Conservation (phyloP, 2,329 filamentous ascomycete species). For the Pseudogymnoascus sp. region DNA sequence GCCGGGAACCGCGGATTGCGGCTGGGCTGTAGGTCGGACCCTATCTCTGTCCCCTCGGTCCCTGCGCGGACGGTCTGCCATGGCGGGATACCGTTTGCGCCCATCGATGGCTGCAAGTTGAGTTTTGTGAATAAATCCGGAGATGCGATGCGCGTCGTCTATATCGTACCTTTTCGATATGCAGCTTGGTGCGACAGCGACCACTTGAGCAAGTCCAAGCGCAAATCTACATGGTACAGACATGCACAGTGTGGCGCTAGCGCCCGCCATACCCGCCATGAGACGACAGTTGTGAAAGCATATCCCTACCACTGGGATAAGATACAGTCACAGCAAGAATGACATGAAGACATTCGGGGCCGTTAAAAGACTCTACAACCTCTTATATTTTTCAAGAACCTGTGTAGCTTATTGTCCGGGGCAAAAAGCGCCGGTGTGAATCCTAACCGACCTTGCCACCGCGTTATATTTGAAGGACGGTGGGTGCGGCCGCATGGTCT, state of each 20-base stretch:
- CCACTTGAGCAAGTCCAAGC: neutral
- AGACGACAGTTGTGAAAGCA: neutral
- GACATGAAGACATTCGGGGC: neutral
- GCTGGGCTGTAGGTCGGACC: neutral
- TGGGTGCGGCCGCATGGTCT: neutral
- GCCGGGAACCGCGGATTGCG: neutral
- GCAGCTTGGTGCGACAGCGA: neutral
- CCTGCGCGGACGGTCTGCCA: conserved; percentile 1
- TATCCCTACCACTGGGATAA: neutral
- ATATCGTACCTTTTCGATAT: neutral
- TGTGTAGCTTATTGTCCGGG: neutral
- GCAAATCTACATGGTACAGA: neutral
- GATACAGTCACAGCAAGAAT: neutral
- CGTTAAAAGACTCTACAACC: neutral
- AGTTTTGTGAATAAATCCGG: neutral
- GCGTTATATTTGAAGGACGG: neutral
- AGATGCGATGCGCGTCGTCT: neutral
- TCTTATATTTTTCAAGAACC: neutral
- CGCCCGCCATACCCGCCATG: conserved; percentile 8
- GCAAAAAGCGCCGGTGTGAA: neutral
- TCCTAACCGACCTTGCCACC: neutral
- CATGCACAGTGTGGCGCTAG: neutral
- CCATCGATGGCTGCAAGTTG: neutral
- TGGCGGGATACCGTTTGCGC: neutral
- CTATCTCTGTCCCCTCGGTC: neutral